phyloP scores from a whole-genome alignment of 148 eudicot genomes.

The Polygonum aviculare region DNA sequence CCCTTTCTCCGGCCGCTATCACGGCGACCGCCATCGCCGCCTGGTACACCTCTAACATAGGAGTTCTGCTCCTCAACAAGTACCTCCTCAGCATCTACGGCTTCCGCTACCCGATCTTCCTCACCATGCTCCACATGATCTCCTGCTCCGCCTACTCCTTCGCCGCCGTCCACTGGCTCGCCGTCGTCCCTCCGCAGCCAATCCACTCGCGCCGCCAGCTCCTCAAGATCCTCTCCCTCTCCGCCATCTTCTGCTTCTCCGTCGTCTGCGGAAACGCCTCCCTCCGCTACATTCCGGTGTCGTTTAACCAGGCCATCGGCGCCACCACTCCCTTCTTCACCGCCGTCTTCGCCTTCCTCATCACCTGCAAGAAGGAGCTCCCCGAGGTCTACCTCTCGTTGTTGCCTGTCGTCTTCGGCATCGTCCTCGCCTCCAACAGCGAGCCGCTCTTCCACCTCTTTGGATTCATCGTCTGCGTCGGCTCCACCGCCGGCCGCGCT shows the following conservation, averaged over 20 bases:
- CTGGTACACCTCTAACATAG: conserved; percentile 85
- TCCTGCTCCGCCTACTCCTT: conserved; percentile 48
- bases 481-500: conserved; percentile 80
- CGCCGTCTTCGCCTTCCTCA: conserved; percentile 62
- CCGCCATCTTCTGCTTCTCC: conserved; percentile 62
- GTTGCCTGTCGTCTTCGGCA: conserved; percentile 72
- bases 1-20: conserved; percentile 22
- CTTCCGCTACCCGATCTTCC: conserved; percentile 69
- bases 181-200: conserved; percentile 46
- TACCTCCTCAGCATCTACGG: conserved; percentile 69
- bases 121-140: conserved; percentile 74
- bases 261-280: conserved; percentile 84
- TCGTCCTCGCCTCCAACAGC: conserved; percentile 63
- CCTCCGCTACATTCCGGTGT: conserved; percentile 60
- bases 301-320: conserved; percentile 84
- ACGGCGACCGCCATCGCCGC: conserved; percentile 53
- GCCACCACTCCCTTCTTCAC: conserved; percentile 90
- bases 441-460: conserved; percentile 66
- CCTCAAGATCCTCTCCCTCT: conserved; percentile 48
- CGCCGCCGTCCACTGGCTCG: conserved; percentile 40
- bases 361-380: conserved; percentile 57
- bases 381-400: conserved; percentile 48
- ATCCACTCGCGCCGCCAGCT: conserved; percentile 47
- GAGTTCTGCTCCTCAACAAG: conserved; percentile 69
- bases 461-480: conserved; percentile 66